Percentiles rank a stretch among this genome's conserved stretches.
Conservation (phyloP, 352 stramenopile species). For the Thalassiosira exigua region DNA sequence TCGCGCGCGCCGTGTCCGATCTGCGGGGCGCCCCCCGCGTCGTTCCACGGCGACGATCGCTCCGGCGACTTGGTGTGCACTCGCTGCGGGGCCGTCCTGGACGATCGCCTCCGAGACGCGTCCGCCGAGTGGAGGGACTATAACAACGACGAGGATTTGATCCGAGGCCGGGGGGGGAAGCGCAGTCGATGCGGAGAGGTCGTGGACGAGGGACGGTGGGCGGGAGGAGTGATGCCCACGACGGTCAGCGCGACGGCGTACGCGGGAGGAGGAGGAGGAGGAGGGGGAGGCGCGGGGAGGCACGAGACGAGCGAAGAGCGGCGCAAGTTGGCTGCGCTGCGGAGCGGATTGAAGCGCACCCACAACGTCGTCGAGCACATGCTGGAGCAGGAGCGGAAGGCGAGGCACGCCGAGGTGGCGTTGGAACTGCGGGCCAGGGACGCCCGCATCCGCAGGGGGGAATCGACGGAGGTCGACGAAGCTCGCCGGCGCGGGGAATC, state of each 20-base stretch:
- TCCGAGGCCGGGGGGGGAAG: conserved; percentile 13
- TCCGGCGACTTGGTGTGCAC: conserved; percentile 75
- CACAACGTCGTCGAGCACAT: conserved; percentile 66
- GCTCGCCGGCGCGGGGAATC: neutral
- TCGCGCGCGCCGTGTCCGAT: conserved; percentile 24
- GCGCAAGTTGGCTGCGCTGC: conserved; percentile 20
- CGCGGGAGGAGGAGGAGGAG: neutral
- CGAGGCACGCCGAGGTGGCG: conserved; percentile 45
- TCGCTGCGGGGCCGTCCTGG: conserved; percentile 73
- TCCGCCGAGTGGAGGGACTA: conserved; percentile 79
- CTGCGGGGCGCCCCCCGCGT: conserved; percentile 25
- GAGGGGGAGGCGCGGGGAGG: conserved; percentile 13
- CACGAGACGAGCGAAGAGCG: conserved; percentile 4
- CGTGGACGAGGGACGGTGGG: conserved; percentile 68
- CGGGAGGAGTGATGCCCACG: conserved; percentile 74
- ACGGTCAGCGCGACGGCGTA: conserved; percentile 48
- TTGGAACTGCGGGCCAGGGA: conserved; percentile 39
- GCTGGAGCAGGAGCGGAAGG: conserved; percentile 64
- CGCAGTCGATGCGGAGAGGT: conserved; percentile 54
- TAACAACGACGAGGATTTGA: conserved; percentile 59
- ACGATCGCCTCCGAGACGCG: conserved; percentile 57
- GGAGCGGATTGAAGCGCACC: conserved; percentile 54
- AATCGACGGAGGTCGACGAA: conserved; percentile 6
- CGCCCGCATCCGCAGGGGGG: conserved; percentile 21
- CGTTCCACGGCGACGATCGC: conserved; percentile 14